A percentile compares a stretch with the other conserved stretches of the same genome.
phyloP scores from a whole-genome alignment of 306 rosid genomes.

The Trifolium dubium region DNA sequence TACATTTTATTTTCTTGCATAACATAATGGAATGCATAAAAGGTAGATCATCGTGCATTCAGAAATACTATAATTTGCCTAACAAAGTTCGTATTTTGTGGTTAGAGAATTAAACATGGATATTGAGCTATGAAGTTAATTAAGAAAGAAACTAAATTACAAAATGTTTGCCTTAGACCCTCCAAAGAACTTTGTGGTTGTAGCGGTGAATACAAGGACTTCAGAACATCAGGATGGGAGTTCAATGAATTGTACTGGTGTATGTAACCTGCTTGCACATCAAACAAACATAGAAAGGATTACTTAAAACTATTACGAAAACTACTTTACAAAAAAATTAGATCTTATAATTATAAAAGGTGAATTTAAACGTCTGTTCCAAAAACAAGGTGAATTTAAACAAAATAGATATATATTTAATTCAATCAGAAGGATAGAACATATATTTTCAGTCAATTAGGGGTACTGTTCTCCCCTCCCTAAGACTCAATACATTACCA shows the following conservation, averaged over 20 bases:
- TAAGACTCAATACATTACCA: neutral
- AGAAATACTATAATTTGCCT: slow-evolving; percentile 34
- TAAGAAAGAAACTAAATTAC: slow-evolving; percentile 38
- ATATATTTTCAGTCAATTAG: slow-evolving; percentile 22
- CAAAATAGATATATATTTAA: slow-evolving; percentile 4
- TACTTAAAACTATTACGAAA: slow-evolving; percentile 18
- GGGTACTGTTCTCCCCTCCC: neutral
- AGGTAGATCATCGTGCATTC: neutral
- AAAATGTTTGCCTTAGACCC: slow-evolving; percentile 80
- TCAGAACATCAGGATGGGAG: slow-evolving; percentile 95
- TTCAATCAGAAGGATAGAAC: slow-evolving; percentile 7
- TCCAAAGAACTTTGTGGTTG: slow-evolving; percentile 96
- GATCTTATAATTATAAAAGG: slow-evolving; percentile 23
- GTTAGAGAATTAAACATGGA: slow-evolving; percentile 30
- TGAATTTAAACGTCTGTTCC: slow-evolving; percentile 34
- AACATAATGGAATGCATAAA: slow-evolving; percentile 11
- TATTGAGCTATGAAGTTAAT: slow-evolving; percentile 32
- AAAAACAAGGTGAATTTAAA: slow-evolving; percentile 33
- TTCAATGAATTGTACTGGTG: slow-evolving; percentile 92
- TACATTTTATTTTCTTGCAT: slow-evolving; percentile 15
- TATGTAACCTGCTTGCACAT: slow-evolving; percentile 70
- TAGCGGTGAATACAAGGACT: slow-evolving; percentile 95
- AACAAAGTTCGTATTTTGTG: neutral
- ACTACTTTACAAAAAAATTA: neutral
- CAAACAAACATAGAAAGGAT: slow-evolving; percentile 34